Evolutionary conservation across 2,329 filamentous ascomycete genomes (phyloP), one percentile per base, ranked within the genome.

Genomic region (Trichocomaceae sp.): DNA sequence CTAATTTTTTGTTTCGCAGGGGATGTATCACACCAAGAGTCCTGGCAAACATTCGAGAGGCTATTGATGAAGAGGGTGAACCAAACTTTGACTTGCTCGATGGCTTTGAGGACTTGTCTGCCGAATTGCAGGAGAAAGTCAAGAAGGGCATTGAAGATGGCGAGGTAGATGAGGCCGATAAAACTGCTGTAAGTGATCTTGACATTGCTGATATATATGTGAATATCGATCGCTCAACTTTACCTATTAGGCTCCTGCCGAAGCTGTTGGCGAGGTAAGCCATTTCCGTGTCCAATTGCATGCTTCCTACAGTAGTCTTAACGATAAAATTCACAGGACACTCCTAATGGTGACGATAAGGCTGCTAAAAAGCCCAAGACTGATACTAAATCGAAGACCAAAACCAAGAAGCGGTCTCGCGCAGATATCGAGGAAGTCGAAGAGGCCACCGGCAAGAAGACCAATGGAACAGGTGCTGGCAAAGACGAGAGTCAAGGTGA

Each of bases 11-110:
- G 1, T 41, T n/a, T 29, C 2, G 20, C 50, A 95, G 91, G 91
- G 91, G 92, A 29, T 97, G 92, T 64, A 83, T 91, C 35, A 95
- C 90, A 15, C 90, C 90, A 20, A 77, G 79, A 53, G 83, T 89
- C 64, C 75, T 96, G 57, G 65, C 75, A 55, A 85, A 88, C 47
- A 80, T 84, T 57, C 77, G 84, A 5, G 69, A 75, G 7, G 78
- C 84, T 58, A 46, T 68, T 37, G 60, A 58, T 2, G 63, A 66
- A 5, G 61, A 73, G 35, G 76, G 72, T 29, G 71, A 71, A 1
- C 79, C 75, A 53, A 80, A 90, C 57, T 81, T 82, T 62, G 82
- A 87, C 45, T 72, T 81, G 57, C 77, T 96, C 54, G 89, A 96
- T 66, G 90, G 89, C 57, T 95, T 82, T 60, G 89, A 95, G 20